Percentiles rank a stretch among this genome's conserved stretches.
phyloP scores from a whole-genome alignment of 345 rosid species.

The Lepidium didymum region DNA sequence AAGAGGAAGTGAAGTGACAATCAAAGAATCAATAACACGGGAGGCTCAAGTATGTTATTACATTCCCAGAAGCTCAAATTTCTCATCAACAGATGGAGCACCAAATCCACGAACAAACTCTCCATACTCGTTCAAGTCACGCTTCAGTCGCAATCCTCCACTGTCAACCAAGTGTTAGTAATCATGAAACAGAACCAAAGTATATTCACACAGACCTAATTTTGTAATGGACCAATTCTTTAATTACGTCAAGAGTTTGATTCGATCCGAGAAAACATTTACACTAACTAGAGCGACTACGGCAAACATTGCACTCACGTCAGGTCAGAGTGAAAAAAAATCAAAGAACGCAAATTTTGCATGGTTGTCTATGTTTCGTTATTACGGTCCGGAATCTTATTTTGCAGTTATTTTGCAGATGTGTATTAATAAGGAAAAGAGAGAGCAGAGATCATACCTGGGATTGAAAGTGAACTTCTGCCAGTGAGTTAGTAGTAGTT shows the following conservation, averaged over 20 bases:
- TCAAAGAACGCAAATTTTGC: neutral
- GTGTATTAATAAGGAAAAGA: neutral
- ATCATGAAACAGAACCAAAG: neutral
- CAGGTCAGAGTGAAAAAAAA: neutral
- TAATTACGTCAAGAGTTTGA: neutral
- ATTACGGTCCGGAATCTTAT: neutral
- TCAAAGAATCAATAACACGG: neutral
- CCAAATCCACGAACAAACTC: conserved; percentile 76
- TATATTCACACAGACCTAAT: neutral
- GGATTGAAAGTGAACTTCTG: conserved; percentile 96
- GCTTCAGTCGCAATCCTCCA: conserved; percentile 95
- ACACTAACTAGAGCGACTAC: neutral
- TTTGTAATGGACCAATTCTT: neutral
- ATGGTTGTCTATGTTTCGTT: neutral
- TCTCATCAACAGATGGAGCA: conserved; percentile 92
- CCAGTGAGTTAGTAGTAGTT: conserved; percentile 88
- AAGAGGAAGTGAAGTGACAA: neutral
- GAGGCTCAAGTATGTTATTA: conserved; percentile 31
- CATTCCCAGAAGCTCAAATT: conserved; percentile 92
- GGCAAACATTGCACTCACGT: neutral
- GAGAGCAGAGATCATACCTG: conserved; percentile 43
- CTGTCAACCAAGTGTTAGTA: conserved; percentile 32
- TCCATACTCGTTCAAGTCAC: conserved; percentile 91
- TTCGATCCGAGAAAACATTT: neutral
- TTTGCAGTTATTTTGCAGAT: neutral